These are phyloP conservation scores for Grigorovia jiainica DNA, from an alignment of 805 yeast species.

Conservation along the genomic window DNA sequence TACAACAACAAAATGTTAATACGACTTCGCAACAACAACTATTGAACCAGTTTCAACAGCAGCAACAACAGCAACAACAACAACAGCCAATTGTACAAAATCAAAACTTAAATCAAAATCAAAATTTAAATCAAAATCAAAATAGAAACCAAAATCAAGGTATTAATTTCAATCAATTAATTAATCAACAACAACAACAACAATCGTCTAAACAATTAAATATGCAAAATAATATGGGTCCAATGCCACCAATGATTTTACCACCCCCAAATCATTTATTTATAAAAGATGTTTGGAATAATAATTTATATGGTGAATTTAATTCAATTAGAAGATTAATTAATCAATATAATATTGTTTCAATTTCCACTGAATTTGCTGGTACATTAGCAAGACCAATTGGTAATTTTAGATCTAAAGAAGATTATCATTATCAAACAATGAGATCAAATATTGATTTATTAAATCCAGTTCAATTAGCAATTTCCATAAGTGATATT, in stretches of 20 bases:
- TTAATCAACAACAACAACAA: conserved; percentile 6
- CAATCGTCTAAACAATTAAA: conserved; percentile 11
- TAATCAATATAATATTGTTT: conserved; percentile 44
- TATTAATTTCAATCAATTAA: background rate
- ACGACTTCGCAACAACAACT: conserved; percentile 12
- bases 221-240: conserved; percentile 6
- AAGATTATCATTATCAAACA: conserved; percentile 94
- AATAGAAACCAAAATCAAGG: background rate
- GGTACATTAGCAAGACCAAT: conserved; percentile 95
- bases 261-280: conserved; percentile 31
- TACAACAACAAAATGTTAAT: conserved; percentile 11
- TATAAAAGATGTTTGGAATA: conserved; percentile 65
- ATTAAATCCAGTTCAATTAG: conserved; percentile 76
- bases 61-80: conserved; percentile 15
- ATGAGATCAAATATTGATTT: conserved; percentile 86
- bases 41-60: conserved; percentile 10
- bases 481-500: conserved; percentile 62
- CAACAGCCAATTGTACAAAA: conserved; percentile 23
- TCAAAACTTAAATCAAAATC: conserved; percentile 10
- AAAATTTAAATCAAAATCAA: background rate
- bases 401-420: conserved; percentile 80
- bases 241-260: conserved; percentile 13
- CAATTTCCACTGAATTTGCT: conserved; percentile 87
- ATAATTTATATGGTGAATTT: conserved; percentile 60
- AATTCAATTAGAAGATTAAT: conserved; percentile 49